Evolutionary conservation across 441 rosid species (phyloP).

Genomic region (Jatropha podagrica): DNA sequence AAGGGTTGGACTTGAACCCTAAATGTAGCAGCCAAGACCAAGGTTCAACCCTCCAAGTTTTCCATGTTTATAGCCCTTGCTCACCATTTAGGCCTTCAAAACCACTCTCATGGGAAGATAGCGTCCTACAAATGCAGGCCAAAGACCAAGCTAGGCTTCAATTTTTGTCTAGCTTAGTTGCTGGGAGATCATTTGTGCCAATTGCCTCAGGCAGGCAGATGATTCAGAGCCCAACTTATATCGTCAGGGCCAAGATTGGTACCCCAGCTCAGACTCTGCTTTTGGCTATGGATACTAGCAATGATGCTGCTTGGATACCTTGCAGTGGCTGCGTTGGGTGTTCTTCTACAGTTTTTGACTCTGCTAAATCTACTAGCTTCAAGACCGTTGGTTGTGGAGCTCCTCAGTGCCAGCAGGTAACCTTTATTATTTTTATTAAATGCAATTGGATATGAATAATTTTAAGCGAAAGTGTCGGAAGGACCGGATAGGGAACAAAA

Average conservation of each 20-base stretch:
- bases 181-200: constrained; percentile 66
- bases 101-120: constrained; percentile 74
- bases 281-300: constrained; percentile 87
- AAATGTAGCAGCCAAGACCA: constrained; percentile 45
- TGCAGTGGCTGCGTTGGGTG: constrained; percentile 85
- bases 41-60: constrained; percentile 66
- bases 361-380: constrained; percentile 59
- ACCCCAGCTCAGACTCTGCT: constrained; percentile 82
- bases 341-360: constrained; percentile 47
- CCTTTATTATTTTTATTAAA: not conserved
- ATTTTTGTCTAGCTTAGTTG: constrained; percentile 66
- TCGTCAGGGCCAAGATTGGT: constrained; percentile 70
- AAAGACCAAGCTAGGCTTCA: constrained; percentile 72
- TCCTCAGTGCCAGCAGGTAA: constrained; percentile 62
- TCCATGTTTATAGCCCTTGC: constrained; percentile 72
- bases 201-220: constrained; percentile 80
- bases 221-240: constrained; percentile 78
- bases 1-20: constrained; percentile 35
- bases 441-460: not conserved
- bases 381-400: constrained; percentile 53
- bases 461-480: not conserved
- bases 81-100: constrained; percentile 65
- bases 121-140: constrained; percentile 60
- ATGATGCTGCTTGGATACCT: constrained; percentile 84
- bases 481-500: not conserved